phyloP scores from a whole-genome alignment of 192 early-diverging fungal species.

The Pilobolus umbonatus region DNA sequence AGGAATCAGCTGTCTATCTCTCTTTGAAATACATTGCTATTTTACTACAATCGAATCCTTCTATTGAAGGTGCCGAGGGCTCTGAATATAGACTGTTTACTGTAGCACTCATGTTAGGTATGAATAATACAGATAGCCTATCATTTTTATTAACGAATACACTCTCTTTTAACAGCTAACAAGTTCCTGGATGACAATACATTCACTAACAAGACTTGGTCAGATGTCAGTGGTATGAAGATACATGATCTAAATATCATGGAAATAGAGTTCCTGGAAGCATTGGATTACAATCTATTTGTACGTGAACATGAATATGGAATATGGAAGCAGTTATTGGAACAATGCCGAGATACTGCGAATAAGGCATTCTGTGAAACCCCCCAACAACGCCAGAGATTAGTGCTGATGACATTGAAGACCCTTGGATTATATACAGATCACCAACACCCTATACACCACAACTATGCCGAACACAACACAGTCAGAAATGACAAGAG shows the following conservation, averaged over 20 bases:
- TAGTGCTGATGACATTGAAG: conserved; percentile 3
- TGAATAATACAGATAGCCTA: background rate
- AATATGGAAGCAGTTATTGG: conserved; percentile 54
- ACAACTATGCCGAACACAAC: background rate
- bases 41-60: conserved; percentile 33
- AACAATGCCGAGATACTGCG: conserved; percentile 33
- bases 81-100: conserved; percentile 53
- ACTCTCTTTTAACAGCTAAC: conserved; percentile 45
- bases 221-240: conserved; percentile 78
- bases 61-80: conserved; percentile 46
- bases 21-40: conserved; percentile 48
- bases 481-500: background rate
- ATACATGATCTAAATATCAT: conserved; percentile 78
- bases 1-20: conserved; percentile 43
- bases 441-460: too few relatives aligned
- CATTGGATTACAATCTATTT: conserved; percentile 70
- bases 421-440: conserved; percentile 13
- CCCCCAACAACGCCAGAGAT: background rate
- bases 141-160: background rate
- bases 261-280: conserved; percentile 77
- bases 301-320: conserved; percentile 61
- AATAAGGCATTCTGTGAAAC: conserved; percentile 7
- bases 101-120: conserved; percentile 47
- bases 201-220: conserved; percentile 87
- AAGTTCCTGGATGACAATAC: conserved; percentile 85